Conservation (phyloP, 2,329 filamentous ascomycete species). For the Basipetospora sp. region DNA sequence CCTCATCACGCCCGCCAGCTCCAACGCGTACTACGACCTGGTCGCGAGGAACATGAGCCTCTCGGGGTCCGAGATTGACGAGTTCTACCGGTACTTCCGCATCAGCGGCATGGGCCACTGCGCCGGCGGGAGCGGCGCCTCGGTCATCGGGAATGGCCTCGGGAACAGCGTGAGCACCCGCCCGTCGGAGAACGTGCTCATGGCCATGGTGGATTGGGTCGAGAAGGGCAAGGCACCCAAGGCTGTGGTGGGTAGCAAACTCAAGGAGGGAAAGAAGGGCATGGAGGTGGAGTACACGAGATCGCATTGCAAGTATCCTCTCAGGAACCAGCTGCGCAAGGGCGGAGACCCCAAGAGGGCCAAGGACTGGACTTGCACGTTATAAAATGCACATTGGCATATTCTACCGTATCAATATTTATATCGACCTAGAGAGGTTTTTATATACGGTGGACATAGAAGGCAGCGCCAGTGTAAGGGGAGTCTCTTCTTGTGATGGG, state of each 20-base stretch:
- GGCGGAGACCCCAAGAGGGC: background rate
- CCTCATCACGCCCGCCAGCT: conserved; percentile 18
- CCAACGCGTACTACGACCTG: conserved; percentile 18
- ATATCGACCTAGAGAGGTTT: background rate
- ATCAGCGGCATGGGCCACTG: conserved; percentile 40
- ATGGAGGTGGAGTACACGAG: background rate
- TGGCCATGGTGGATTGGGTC: conserved; percentile 23
- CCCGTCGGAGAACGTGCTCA: conserved; percentile 20
- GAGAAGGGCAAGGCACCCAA: conserved; percentile 15
- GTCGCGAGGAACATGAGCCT: conserved; percentile 11
- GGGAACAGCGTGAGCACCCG: conserved; percentile 20
- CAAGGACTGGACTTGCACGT: background rate
- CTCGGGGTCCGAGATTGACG: conserved; percentile 20
- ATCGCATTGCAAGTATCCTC: background rate
- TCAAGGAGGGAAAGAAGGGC: background rate
- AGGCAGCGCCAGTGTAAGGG: no score
- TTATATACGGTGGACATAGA: no score
- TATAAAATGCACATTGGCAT: background rate
- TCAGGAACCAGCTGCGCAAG: background rate
- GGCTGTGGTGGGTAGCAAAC: conserved; percentile 14
- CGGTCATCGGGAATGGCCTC: conserved; percentile 22
- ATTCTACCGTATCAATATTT: no score
- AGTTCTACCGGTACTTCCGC: conserved; percentile 35
- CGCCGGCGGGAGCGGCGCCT: conserved; percentile 22
- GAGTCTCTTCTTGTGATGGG: no score